phyloP scores from a whole-genome alignment of 2,329 filamentous ascomycete species.

The Elsinoe batatas region DNA sequence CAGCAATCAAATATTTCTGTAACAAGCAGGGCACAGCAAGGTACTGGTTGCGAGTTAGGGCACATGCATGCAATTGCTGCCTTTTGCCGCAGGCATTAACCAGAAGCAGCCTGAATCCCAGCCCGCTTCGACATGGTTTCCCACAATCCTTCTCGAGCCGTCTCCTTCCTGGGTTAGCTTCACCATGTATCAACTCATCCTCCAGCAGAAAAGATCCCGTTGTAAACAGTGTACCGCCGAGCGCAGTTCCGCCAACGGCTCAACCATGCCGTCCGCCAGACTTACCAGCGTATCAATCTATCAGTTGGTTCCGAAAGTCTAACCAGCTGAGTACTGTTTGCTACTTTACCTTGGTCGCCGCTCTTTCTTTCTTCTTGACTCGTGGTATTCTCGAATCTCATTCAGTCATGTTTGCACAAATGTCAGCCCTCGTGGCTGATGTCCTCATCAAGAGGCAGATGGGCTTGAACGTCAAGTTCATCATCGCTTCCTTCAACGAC shows the following conservation, averaged over 20 bases:
- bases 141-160: not conserved
- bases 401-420: not conserved
- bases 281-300: not conserved
- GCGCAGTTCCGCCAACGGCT: not conserved
- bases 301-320: constrained; percentile 4
- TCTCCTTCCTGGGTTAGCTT: not conserved
- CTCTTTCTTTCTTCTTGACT: not conserved
- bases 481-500: not conserved
- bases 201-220: not conserved
- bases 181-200: constrained; percentile 5
- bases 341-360: not conserved
- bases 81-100: not conserved
- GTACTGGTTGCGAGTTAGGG: not conserved
- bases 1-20: not conserved
- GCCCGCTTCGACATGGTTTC: not conserved
- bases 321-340: not conserved
- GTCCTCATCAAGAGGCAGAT: constrained; percentile 3
- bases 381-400: not conserved
- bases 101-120: not conserved
- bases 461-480: constrained; percentile 2
- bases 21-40: not conserved
- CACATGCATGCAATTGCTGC: too few species aligned
- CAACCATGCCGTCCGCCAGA: not conserved
- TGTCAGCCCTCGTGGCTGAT: not conserved
- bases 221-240: constrained; percentile 1